Evolutionary conservation across 176 grass and related monocot genomes (phyloP), one percentile per base, ranked within the genome.

Genomic region (Bromus sterilis): DNA sequence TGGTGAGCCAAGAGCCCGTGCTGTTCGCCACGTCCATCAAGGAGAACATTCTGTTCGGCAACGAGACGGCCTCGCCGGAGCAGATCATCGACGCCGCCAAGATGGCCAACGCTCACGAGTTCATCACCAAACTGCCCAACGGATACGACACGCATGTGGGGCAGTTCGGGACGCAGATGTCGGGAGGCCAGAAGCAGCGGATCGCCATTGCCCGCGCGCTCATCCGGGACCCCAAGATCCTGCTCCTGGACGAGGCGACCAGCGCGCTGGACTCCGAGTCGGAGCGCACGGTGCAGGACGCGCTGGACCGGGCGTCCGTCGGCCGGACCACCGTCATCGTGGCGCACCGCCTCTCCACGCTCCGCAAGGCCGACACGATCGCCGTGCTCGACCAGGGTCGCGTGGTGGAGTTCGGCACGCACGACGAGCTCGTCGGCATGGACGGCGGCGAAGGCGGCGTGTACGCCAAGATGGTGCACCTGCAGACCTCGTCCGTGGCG

Each of bases 131-230:
- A 40, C 44, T 93, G 44, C 91, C 87, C 8, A 26, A 82, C 0
- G 91, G 87, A 79, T 93, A 93, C 37, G 72, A 89, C 4, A 93
- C 91, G 3, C 82, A 90, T 21, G 91, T 85, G 0, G 82, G 87
- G 18, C 87, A 89, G 71, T 80, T 89, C 40, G 87, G 87, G 51
- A 80, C 82, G 74, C 92, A 97, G 68, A 83, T 97, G 16, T 97
- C 91, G 6, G 94, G 94, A 4, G 94, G 94, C 4, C 94, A 97
- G 80, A 92, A 90, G 85, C 94, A 97, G 82, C 89, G 94, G 30
- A 89, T 97, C 59, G 91, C 94, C 71, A 94, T 97, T 6, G 91
- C 94, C 1, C 84, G 94, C 0, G 94, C 94, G 5, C 86, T 88
- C 44, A 31, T 88, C 75, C 68, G 86, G 30, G 36, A 84, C 81